Percentiles rank a stretch among this genome's conserved stretches.
phyloP scores from a whole-genome alignment of 2,329 filamentous ascomycete species.

The Phyllosticta paracitricarpa region DNA sequence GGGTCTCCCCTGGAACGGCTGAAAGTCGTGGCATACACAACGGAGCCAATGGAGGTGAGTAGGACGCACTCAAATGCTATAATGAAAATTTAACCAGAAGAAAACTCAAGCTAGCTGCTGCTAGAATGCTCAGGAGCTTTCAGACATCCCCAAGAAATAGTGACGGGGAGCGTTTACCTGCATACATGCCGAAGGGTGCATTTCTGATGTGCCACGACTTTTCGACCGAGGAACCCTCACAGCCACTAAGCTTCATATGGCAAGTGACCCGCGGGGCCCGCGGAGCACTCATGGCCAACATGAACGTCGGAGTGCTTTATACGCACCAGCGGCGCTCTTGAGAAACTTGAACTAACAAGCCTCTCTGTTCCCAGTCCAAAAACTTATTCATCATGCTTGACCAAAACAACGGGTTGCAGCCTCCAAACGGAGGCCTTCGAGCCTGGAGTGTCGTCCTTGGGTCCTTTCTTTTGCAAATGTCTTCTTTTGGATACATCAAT shows the following conservation, averaged over 20 bases:
- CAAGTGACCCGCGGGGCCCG: not conserved
- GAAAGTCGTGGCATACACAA: not conserved
- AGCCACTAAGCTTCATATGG: too few relatives aligned
- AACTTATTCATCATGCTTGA: not conserved
- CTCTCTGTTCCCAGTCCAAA: not conserved
- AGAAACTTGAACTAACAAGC: not conserved
- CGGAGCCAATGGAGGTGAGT: not conserved
- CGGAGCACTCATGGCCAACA: not conserved
- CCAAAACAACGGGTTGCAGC: not conserved
- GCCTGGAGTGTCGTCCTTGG: constrained; percentile 8
- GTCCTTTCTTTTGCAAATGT: constrained; percentile 9
- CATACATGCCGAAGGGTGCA: too few relatives aligned
- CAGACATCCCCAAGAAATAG: too few relatives aligned
- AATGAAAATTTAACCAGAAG: too few relatives aligned
- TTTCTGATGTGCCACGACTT: too few relatives aligned
- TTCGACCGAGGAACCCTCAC: too few relatives aligned
- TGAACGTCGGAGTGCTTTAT: not conserved
- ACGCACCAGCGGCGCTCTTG: not conserved
- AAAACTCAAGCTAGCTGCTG: too few relatives aligned
- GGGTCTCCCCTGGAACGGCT: not conserved
- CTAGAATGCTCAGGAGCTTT: too few relatives aligned
- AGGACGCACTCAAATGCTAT: too few relatives aligned
- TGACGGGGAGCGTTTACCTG: too few relatives aligned
- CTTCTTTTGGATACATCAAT: constrained; percentile 12
- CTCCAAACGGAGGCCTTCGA: constrained; percentile 7